Percentiles rank a stretch among this genome's conserved stretches.
These are phyloP conservation scores for Pseudogymnoascus sp. DNA, from an alignment of 2,329 filamentous ascomycete species.

Conservation along the genomic window DNA sequence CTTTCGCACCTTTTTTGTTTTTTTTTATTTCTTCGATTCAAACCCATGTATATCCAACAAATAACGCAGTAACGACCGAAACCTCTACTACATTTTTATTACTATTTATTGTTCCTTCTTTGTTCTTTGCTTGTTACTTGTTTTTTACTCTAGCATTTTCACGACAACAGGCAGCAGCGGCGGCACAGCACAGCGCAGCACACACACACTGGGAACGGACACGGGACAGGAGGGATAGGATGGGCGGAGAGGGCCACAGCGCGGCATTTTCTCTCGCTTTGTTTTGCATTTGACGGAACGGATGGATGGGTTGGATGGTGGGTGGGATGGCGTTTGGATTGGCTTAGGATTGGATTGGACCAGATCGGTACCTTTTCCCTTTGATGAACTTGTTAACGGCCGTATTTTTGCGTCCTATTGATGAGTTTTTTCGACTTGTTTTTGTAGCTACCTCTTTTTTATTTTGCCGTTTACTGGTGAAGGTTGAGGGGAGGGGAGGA, in stretches of 20 bases:
- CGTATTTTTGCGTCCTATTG: conserved; percentile 6
- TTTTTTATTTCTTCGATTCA: conserved; percentile 5
- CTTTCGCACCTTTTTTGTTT: background rate
- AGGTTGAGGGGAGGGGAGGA: background rate
- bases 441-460: background rate
- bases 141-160: conserved; percentile 1
- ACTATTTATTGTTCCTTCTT: background rate
- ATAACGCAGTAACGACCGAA: conserved; percentile 3
- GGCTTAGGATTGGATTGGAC: conserved; percentile 2
- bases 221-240: background rate
- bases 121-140: background rate
- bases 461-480: background rate
- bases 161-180: background rate
- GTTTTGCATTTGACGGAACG: background rate
- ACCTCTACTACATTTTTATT: background rate
- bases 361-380: conserved; percentile 1
- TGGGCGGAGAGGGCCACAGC: background rate
- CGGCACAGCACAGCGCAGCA: background rate
- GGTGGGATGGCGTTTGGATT: background rate
- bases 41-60: conserved; percentile 8
- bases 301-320: background rate
- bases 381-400: conserved; percentile 1
- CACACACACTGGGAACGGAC: background rate
- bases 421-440: conserved; percentile 6
- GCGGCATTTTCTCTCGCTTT: conserved; percentile 5